Base-by-base conservation (phyloP, 2,329 filamentous ascomycete species). In the Xylariales sp. region DNA sequence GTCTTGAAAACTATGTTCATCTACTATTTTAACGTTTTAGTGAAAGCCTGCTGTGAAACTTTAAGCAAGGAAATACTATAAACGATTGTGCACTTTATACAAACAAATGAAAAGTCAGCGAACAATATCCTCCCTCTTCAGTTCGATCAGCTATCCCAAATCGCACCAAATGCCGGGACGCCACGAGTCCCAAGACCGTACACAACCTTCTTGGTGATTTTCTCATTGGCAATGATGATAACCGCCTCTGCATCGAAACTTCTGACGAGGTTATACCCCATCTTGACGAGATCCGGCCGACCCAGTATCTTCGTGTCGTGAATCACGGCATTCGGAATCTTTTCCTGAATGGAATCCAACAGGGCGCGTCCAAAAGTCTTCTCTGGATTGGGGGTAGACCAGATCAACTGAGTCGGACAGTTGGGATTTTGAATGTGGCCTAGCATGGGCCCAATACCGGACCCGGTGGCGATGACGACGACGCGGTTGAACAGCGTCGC, bases 201-300 rank as follows among this genome's bases (percentile, higher is more conserved):
- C 1, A 88, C 83, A 2, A 88, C 70, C 63, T 77, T 78, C 53
- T 72, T 73, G 14, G 84, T 88, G 24, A 87, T 72, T 43, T 63
- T 72, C 43, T 81, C 77, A 57, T 88, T 89, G 42, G 80, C 80
- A 52, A 89, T 82, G 45, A 88, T 74, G 54, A 87, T 81, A 27
- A 88, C 82, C 3, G 83, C 85, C 67, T 88, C 84, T 2, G 82
- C 64, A 7, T 66, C 61, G 51, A 75, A 80, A 28, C 73, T 69
- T 33, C 78, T 65, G 10, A 67, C 68, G 20, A 82, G 53, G 57
- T 86, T 73, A 56, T 64, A 73, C 4, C 65, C 64, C 60, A 70
- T 69, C 33, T 57, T 49, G 10, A 58, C 65, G n/a, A 75, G 59
- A 46, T 87, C 76, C 3, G 80, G 73, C 5, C 82, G 69, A 0